phyloP scores from a whole-genome alignment of 169 alveolate genomes.

The Theileria annulata region DNA sequence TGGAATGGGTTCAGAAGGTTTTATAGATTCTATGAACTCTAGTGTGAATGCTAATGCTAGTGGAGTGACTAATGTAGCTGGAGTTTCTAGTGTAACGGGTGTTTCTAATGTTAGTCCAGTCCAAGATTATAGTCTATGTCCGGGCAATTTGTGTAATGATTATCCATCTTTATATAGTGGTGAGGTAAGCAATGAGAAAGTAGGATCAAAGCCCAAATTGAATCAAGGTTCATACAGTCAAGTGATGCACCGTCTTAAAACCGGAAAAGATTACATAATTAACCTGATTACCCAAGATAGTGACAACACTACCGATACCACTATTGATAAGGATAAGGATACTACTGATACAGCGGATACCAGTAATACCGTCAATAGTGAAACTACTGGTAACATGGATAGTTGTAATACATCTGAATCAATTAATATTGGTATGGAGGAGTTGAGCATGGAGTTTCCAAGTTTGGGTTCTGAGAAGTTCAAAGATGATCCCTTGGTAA shows the following conservation, averaged over 20 bases:
- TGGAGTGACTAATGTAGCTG: not conserved
- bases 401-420: not conserved
- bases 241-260: not conserved
- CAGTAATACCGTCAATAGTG: not conserved
- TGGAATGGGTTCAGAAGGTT: too few relatives aligned
- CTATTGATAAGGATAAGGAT: too few relatives aligned
- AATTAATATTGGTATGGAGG: not conserved
- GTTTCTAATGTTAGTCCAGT: not conserved
- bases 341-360: not conserved
- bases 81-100: not conserved
- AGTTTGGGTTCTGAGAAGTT: not conserved
- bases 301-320: not conserved
- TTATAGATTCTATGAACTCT: too few relatives aligned
- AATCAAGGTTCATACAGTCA: not conserved
- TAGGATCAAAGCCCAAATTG: not conserved
- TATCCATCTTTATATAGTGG: not conserved
- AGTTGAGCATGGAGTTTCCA: not conserved
- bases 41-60: not conserved
- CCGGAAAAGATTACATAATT: not conserved
- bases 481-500: not conserved
- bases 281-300: not conserved
- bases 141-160: not conserved
- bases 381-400: too few relatives aligned
- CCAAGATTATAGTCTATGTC: not conserved
- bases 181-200: not conserved